These are phyloP conservation scores for Fusarium tricinctum DNA, from an alignment of 2,329 filamentous ascomycete species.

Conservation along the genomic window DNA sequence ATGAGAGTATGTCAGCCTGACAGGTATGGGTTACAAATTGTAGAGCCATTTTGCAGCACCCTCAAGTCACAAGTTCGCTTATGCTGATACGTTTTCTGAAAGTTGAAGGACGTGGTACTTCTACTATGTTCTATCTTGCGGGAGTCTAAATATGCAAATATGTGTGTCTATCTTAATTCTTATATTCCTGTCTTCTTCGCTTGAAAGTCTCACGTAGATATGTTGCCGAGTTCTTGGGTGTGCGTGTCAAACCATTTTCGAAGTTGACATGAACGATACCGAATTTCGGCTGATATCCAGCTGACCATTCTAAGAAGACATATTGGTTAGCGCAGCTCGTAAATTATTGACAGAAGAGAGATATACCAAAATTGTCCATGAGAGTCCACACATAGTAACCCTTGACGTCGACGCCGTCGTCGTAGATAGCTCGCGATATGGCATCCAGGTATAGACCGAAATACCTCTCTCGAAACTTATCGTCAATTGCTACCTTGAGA, in stretches of 20 bases:
- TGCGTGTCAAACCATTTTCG: slow-evolving; percentile 53
- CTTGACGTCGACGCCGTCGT: background rate
- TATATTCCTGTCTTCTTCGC: background rate
- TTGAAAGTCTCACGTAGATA: slow-evolving; percentile 4
- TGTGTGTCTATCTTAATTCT: background rate
- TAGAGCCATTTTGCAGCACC: background rate
- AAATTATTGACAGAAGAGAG: background rate
- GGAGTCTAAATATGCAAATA: too few species aligned
- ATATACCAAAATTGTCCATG: slow-evolving; percentile 14
- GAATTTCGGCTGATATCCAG: slow-evolving; percentile 57
- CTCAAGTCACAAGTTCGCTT: too few species aligned
- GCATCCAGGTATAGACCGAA: slow-evolving; percentile 10
- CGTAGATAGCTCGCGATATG: slow-evolving; percentile 9
- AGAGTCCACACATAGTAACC: slow-evolving; percentile 14
- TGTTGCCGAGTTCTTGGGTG: slow-evolving; percentile 55
- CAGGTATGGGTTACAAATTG: background rate
- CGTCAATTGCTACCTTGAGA: background rate
- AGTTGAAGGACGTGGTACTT: too few species aligned
- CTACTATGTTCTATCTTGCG: too few species aligned
- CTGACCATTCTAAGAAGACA: slow-evolving; percentile 50
- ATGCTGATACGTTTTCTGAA: too few species aligned
- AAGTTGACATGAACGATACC: slow-evolving; percentile 57
- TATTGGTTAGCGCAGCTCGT: background rate
- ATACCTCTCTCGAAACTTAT: slow-evolving; percentile 2
- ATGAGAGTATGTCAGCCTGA: background rate